Base-by-base conservation (phyloP, 164 flowering plant genomes). In the Vitis rupestris region DNA sequence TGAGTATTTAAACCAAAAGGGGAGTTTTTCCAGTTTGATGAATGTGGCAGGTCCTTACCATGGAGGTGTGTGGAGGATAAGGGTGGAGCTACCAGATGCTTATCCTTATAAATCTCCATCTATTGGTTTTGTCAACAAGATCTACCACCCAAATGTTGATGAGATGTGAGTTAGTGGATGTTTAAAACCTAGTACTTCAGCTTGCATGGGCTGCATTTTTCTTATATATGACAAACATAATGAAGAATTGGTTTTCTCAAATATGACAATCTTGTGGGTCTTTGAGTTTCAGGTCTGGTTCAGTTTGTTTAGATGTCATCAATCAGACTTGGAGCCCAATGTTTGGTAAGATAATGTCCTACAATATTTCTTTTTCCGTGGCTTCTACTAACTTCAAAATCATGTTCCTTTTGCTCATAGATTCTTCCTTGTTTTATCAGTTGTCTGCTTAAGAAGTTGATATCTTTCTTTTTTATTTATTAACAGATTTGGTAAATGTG, bases 261-360 rank as follows among this genome's bases (percentile, higher is more conserved):
- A 6, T 37, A 37, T 37, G 44, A 37, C 44, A 37, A 37, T 37
- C 44, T 37, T 37, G 44, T 37, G 44, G 44, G 44, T 37, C 44
- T 64, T 51, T 70, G 65, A 51, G 37, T 82, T 82, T 79, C 91
- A 94, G 98, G 93, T 94, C 97, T 48, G 98, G 98, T 37, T 94
- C 98, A 44, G 97, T 94, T 68, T 94, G 98, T 72, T 82, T 94
- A 72, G 98, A 94, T 82, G 98, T 94, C 55, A 90, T 94, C 79
- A 94, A 92, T 75, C 97, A 94, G 80, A 89, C 97, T 2, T 94
- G 98, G 97, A 94, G 97, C 79, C 98, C 98, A 48, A 94, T 94
- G 97, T 94, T 94, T 72, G 98, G 98, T 94, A 86, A 78, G 48
- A 16, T 50, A 29, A n/a, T 6, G 44, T 37, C 7, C 15, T 1